These are phyloP conservation scores for Skeletonema tropicum DNA, from an alignment of 108 stramenopile genomes.

Conservation along the genomic window DNA sequence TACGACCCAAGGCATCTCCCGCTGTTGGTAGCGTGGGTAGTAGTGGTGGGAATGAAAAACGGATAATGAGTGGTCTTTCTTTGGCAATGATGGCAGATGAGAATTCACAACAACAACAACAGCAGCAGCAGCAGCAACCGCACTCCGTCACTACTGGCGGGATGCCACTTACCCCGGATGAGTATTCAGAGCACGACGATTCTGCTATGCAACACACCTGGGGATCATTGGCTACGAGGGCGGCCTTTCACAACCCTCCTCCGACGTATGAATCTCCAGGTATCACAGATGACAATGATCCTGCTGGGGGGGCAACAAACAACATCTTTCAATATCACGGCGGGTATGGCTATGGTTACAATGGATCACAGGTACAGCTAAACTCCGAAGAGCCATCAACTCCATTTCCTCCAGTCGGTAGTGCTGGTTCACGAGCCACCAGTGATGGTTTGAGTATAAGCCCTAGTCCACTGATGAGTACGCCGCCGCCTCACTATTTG, in stretches of 20 bases:
- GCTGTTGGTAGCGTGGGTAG: constrained; percentile 6
- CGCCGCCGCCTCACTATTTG: constrained; percentile 30
- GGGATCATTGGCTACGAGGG: constrained; percentile 37
- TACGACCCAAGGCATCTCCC: constrained; percentile 8
- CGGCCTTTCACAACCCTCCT: constrained; percentile 48
- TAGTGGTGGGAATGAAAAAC: constrained; percentile 14
- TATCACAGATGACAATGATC: neutral
- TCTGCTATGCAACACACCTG: constrained; percentile 2
- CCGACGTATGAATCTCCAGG: constrained; percentile 17
- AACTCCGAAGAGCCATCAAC: constrained; percentile 3
- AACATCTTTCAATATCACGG: constrained; percentile 38
- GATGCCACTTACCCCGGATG: neutral
- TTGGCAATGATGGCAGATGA: constrained; percentile 51
- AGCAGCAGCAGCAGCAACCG: neutral
- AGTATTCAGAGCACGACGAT: constrained; percentile 6
- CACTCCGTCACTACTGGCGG: neutral
- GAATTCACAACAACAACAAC: neutral
- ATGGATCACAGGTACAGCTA: constrained; percentile 33
- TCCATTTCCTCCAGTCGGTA: neutral
- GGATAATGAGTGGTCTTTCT: constrained; percentile 51
- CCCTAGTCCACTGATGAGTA: constrained; percentile 38
- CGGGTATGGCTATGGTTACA: constrained; percentile 52
- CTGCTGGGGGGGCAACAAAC: neutral
- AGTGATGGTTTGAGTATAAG: constrained; percentile 27
- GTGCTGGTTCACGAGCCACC: neutral